Evolutionary conservation across 75 land plant genomes (phyloP), one percentile per base, ranked within the genome.

Genomic region (Pseudotsuga menziesii): DNA sequence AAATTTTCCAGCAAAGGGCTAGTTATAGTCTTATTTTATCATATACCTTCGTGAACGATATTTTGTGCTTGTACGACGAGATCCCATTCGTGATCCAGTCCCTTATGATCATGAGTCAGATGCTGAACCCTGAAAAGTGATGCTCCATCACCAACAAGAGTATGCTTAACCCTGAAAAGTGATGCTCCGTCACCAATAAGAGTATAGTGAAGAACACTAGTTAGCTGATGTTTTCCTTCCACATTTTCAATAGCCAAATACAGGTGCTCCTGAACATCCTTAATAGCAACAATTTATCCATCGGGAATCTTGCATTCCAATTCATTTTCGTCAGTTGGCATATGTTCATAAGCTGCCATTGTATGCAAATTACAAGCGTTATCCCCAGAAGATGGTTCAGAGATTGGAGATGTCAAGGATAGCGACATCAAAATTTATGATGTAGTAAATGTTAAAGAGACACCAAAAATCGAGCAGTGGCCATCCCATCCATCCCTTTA

Each of bases 91-190:
- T n/a, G n/a, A n/a, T n/a, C n/a, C n/a, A n/a, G n/a, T n/a, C n/a
- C n/a, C n/a, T n/a, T n/a, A n/a, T n/a, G n/a, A n/a, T n/a, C n/a
- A n/a, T n/a, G n/a, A n/a, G n/a, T n/a, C n/a, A n/a, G n/a, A n/a
- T n/a, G n/a, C n/a, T n/a, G n/a, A n/a, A n/a, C n/a, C n/a, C n/a
- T n/a, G n/a, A n/a, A n/a, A n/a, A n/a, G n/a, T n/a, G n/a, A n/a
- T n/a, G n/a, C n/a, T n/a, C n/a, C n/a, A n/a, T n/a, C n/a, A n/a
- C n/a, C n/a, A n/a, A n/a, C n/a, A n/a, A n/a, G n/a, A n/a, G n/a
- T n/a, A n/a, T n/a, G n/a, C n/a, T n/a, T n/a, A n/a, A 93, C 98
- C 91, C 81, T 91, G 78, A 96, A 96, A 60, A 96, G 92, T 77
- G 98, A 88, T 79, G 98, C 89, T 78, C 76, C 82, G 71, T 90